phyloP scores from a whole-genome alignment of 2,329 filamentous ascomycete genomes.

The Epicoccum sorghinum region DNA sequence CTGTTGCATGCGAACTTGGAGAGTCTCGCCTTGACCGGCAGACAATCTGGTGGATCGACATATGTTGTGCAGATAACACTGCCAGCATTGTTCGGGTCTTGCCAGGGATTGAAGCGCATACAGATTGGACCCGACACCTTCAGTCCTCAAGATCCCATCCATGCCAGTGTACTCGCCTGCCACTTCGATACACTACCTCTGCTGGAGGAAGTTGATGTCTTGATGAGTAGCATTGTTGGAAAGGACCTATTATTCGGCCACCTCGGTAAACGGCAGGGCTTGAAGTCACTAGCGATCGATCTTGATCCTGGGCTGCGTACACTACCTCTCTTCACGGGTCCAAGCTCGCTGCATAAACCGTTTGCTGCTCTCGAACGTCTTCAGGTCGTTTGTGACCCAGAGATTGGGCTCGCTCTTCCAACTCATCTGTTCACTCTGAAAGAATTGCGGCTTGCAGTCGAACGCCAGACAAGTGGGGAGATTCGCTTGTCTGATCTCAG shows the following conservation, averaged over 20 bases:
- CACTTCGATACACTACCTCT: constrained; percentile 27
- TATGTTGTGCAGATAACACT: constrained; percentile 32
- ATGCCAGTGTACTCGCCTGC: constrained; percentile 27
- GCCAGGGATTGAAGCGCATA: constrained; percentile 32
- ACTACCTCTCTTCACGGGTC: constrained; percentile 29
- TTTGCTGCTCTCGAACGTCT: constrained; percentile 33
- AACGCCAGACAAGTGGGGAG: constrained; percentile 28
- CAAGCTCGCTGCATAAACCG: constrained; percentile 18
- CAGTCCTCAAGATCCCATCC: constrained; percentile 26
- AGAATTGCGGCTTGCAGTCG: constrained; percentile 38
- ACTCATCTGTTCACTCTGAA: constrained; percentile 30
- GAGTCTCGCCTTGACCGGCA: constrained; percentile 32
- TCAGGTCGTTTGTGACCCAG: constrained; percentile 41
- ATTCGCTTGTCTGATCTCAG: constrained; percentile 23
- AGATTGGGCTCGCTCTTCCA: constrained; percentile 37
- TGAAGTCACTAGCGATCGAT: constrained; percentile 40
- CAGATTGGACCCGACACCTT: constrained; percentile 33
- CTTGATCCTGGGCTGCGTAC: constrained; percentile 37
- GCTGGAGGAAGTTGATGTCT: constrained; percentile 34
- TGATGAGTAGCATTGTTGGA: constrained; percentile 28
- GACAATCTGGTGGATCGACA: constrained; percentile 29
- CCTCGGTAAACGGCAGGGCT: constrained; percentile 29
- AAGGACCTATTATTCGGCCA: constrained; percentile 37
- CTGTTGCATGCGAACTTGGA: constrained; percentile 37
- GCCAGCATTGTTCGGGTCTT: constrained; percentile 29